A percentile compares a stretch with the other conserved stretches of the same genome.
Evolutionary conservation across 2,329 filamentous ascomycete genomes (phyloP).

Genomic region (Amesomyces nigricolor): DNA sequence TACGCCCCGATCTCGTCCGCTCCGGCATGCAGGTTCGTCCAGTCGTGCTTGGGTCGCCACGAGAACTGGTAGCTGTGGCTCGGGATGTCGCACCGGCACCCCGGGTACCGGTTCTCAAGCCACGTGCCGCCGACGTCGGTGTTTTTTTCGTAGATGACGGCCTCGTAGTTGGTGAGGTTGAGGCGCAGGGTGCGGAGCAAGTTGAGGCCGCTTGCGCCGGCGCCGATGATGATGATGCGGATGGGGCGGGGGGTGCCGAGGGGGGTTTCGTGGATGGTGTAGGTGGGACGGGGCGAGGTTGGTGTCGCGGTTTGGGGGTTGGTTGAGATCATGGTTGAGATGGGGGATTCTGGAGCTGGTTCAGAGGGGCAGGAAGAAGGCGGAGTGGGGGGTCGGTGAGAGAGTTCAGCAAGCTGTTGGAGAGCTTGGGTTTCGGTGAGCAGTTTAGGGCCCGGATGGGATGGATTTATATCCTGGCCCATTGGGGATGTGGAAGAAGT

Average conservation of each 20-base stretch:
- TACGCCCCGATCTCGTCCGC: slow-evolving; percentile 53
- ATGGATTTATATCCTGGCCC: slow-evolving; percentile 6
- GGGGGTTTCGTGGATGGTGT: slow-evolving; percentile 34
- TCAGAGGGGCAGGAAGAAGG: slow-evolving; percentile 2
- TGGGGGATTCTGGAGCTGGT: background rate
- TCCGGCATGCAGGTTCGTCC: slow-evolving; percentile 52
- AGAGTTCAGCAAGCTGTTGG: background rate
- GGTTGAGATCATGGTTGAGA: slow-evolving; percentile 6
- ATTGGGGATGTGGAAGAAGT: background rate
- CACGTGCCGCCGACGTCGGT: slow-evolving; percentile 51
- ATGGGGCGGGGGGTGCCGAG: slow-evolving; percentile 37
- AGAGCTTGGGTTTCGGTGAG: background rate
- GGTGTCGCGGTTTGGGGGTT: slow-evolving; percentile 9
- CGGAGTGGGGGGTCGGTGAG: background rate
- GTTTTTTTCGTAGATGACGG: slow-evolving; percentile 53
- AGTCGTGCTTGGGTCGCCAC: slow-evolving; percentile 54
- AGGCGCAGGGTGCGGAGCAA: slow-evolving; percentile 41
- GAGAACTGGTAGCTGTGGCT: slow-evolving; percentile 59
- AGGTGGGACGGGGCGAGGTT: slow-evolving; percentile 19
- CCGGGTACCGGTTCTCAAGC: slow-evolving; percentile 55
- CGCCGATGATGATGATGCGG: slow-evolving; percentile 41
- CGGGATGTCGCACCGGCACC: slow-evolving; percentile 51
- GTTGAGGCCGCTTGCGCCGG: slow-evolving; percentile 41
- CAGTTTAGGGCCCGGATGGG: background rate
- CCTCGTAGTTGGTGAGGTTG: slow-evolving; percentile 39